phyloP scores from a whole-genome alignment of 306 rosid species.

The Medicago truncatula region MtrunA17r5.0-ANR NC_053048.1:52442001-52442500 shows the following conservation, averaged over 20 bases:
- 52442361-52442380: constrained; percentile 16
- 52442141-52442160: no score
- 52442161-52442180: background rate
- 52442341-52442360: background rate
- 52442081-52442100: no score
- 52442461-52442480: constrained; percentile 15
- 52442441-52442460: constrained; percentile 5
- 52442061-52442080: background rate
- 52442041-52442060: constrained; percentile 34
- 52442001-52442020: constrained; percentile 72
- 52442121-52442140: no score
- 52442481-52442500: constrained; percentile 24
- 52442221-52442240: background rate
- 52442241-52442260: constrained; percentile 3
- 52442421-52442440: background rate
- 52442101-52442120: no score
- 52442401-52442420: background rate
- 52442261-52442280: constrained; percentile 12
- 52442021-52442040: constrained; percentile 40
- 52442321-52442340: background rate
- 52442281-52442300: background rate
- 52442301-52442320: background rate
- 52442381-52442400: background rate
- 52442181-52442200: constrained; percentile 3
- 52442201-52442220: constrained; percentile 7